phyloP scores from a whole-genome alignment of 1,284 basidiomycete genomes.

The Ceratobasidium sp. region DNA sequence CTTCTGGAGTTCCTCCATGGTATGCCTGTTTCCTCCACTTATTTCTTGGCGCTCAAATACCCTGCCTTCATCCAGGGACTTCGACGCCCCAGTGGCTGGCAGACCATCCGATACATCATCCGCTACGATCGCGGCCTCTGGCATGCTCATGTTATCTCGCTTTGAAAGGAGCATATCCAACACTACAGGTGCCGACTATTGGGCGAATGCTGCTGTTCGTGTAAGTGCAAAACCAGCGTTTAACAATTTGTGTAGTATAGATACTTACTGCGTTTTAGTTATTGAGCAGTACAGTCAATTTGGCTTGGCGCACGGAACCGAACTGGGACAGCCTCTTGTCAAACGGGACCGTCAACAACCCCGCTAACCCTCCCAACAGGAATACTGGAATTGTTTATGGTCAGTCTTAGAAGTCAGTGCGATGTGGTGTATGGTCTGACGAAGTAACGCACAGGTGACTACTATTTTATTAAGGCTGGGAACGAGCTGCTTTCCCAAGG shows the following conservation, averaged over 20 bases:
- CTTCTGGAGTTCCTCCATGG: conserved; percentile 73
- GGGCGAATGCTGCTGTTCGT: conserved; percentile 62
- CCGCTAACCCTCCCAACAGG: conserved; percentile 60
- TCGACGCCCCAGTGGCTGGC: conserved; percentile 68
- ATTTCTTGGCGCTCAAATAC: background rate
- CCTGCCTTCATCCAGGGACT: conserved; percentile 67
- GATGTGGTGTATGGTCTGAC: background rate
- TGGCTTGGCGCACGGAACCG: conserved; percentile 61
- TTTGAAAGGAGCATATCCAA: conserved; percentile 59
- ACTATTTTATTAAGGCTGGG: conserved; percentile 56
- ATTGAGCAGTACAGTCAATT: conserved; percentile 61
- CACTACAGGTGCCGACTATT: conserved; percentile 56
- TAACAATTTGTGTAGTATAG: background rate
- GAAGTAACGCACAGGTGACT: conserved; percentile 53
- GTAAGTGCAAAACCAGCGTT: conserved; percentile 50
- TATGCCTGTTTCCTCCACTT: conserved; percentile 47
- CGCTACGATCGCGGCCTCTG: conserved; percentile 67
- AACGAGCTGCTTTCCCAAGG: conserved; percentile 12
- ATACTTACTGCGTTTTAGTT: conserved; percentile 54
- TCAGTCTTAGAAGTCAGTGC: background rate
- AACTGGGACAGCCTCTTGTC: conserved; percentile 70
- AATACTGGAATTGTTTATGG: conserved; percentile 74
- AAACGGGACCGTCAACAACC: conserved; percentile 73
- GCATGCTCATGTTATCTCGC: conserved; percentile 65
- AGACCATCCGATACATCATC: conserved; percentile 70